Base-by-base conservation (phyloP, 352 stramenopile genomes). In the Vaucheria bursata region DNA sequence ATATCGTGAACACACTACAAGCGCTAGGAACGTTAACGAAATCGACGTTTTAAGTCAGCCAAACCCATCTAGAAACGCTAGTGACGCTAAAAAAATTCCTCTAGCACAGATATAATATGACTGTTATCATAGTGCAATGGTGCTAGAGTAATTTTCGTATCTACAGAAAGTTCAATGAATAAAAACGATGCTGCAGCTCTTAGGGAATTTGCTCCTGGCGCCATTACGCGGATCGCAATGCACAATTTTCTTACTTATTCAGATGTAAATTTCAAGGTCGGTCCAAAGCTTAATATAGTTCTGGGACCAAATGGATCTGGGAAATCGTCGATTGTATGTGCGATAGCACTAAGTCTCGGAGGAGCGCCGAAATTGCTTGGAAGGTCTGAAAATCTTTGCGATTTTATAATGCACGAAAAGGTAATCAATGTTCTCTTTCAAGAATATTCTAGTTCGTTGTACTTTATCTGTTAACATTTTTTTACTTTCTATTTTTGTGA, bases 221-320 rank as follows among this genome's bases (percentile, higher is more conserved):
- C 79, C 0, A 94, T 97, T 85, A 91, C 89, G 77, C 88, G 92
- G 83, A 86, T 97, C 25, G 89, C 89, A 83, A 85, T 97, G 74
- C 87, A 95, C 84, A 96, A 97, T 85, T 97, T 97, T 74, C 87
- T 97, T 12, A 97, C 91, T 0, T 89, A 97, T 87, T 87, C 85
- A 7, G 89, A 97, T 74, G 93, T 97, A 67, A 87, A 82, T 74
- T 92, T 93, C 0, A 8, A 2, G 7, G 2, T 7, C 7, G 92
- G 93, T 0, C 93, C 92, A 64, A 89, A 95, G 5, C 88, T 99
- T 4, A 99, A 99, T 82, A 88, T 99, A 68, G 94, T 99, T 59
- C 86, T 98, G 38, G 96, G 95, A 0, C 93, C 95, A 0, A 99
- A 99, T 77, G 96, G 96, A 40, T 97, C 93, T 0, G 88, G 88